Evolutionary conservation across 805 yeast genomes (phyloP), one percentile per base, ranked within the genome.

Genomic region (Barnettozyma vustinii): DNA sequence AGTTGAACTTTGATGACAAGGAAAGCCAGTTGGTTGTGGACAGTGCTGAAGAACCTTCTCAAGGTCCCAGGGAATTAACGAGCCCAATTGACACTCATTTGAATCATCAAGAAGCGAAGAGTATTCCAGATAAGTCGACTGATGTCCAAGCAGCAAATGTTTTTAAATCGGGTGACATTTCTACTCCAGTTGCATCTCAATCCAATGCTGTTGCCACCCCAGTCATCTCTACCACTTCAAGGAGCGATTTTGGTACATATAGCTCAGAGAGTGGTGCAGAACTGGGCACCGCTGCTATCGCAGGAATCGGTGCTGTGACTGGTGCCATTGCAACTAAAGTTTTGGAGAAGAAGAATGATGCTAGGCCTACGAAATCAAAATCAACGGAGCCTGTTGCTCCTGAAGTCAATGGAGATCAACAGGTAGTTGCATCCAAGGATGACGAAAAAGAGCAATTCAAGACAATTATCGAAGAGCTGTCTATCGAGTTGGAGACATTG

Each of bases 401-500:
- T 36, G 39, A 23, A 36, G 4, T 5, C 16, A 36, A 16, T 18
- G 30, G 18, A 13, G 18, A 30, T 20, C 18, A 39, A 9, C 21
- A 19, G 10, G 40, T 13, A 9, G 13, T 36, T 2, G 15, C 45
- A 16, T 13, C 37, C 9, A 27, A 40, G 16, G 27, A 27, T n/a
- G 43, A 46, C 25, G 64, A 59, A 27, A 57, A 51, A 43, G 55
- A 55, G 36, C 58, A 63, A 36, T 58, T 65, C 41, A 63, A 58
- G 39, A 51, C 53, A 42, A 40, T 70, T 10, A 58, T 71, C 19
- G 57, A 61, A 20, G 54, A 60, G 5, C 42, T 72, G 33, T 67
- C 72, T 15, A 47, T 50, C 19, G 74, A 71, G 46, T 52, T 72
- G 37, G 61, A 63, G 18, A 60, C 62, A 12, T 58, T 79, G 46